A percentile compares a stretch with the other conserved stretches of the same genome.
Evolutionary conservation across 495 filamentous ascomycete species (phyloP).

Genomic region (Talaromyces stipitatus): DNA sequence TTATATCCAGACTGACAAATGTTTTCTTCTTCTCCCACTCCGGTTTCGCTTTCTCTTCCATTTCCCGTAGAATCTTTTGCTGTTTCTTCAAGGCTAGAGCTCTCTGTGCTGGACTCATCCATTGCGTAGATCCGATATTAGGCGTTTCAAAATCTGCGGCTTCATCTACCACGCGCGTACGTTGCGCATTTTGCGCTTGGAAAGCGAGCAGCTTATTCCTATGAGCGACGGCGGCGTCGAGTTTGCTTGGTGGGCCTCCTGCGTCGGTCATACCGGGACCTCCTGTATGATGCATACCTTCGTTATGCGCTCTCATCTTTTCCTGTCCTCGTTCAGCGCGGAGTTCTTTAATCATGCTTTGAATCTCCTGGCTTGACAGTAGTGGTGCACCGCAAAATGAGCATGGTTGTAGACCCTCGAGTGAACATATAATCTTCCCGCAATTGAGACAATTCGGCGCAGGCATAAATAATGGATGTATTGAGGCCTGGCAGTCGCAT

Average conservation of each 20-base stretch:
- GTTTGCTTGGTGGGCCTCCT: conserved; percentile 34
- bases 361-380: conserved; percentile 61
- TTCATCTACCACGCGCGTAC: conserved; percentile 88
- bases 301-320: conserved; percentile 72
- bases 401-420: conserved; percentile 90
- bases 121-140: conserved; percentile 61
- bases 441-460: conserved; percentile 90
- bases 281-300: conserved; percentile 50
- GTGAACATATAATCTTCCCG: conserved; percentile 94
- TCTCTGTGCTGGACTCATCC: conserved; percentile 82
- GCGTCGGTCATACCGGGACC: conserved; percentile 37
- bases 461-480: conserved; percentile 76
- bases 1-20: conserved; percentile 79
- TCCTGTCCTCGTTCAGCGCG: conserved; percentile 78
- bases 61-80: conserved; percentile 77
- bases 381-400: conserved; percentile 80
- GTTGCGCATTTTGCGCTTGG: conserved; percentile 79
- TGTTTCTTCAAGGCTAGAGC: conserved; percentile 84
- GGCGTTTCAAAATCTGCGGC: conserved; percentile 86
- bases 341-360: conserved; percentile 81
- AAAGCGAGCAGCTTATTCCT: conserved; percentile 75
- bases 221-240: conserved; percentile 53
- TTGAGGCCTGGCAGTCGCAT: conserved; percentile 78
- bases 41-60: conserved; percentile 83
- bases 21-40: conserved; percentile 90